These are phyloP conservation scores for Aspergillus costaricaensis DNA, from an alignment of 2,329 filamentous ascomycete species.

Conservation along the genomic window DNA sequence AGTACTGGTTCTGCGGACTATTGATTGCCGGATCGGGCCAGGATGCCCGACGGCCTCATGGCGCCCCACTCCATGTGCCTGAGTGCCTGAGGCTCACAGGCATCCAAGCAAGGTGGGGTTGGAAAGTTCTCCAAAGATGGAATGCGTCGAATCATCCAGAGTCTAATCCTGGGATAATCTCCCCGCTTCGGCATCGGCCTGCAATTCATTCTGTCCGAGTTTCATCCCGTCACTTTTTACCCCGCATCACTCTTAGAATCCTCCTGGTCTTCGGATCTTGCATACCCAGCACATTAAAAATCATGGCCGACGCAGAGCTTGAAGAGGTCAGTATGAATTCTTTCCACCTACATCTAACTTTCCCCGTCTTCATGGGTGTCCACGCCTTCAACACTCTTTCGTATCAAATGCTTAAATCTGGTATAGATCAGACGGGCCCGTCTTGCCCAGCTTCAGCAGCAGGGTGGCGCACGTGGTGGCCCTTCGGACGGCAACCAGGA, in stretches of 20 bases:
- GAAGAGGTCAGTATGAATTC: slow-evolving; percentile 54
- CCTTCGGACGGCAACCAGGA: slow-evolving; percentile 57
- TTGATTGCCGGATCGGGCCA: slow-evolving; percentile 1
- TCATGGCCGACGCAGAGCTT: slow-evolving; percentile 67
- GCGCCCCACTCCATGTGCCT: slow-evolving; percentile 20
- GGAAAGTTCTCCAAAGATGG: slow-evolving; percentile 15
- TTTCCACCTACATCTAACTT: background rate
- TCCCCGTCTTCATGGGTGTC: background rate
- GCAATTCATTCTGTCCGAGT: background rate
- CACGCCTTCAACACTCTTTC: background rate
- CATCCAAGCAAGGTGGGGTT: slow-evolving; percentile 20
- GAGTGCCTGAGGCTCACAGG: slow-evolving; percentile 20
- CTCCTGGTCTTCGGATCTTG: background rate
- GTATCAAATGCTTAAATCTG: slow-evolving; percentile 13
- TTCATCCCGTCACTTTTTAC: background rate
- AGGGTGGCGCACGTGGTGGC: slow-evolving; percentile 52
- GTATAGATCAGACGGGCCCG: slow-evolving; percentile 84
- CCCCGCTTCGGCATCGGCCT: background rate
- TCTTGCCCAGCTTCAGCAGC: slow-evolving; percentile 86
- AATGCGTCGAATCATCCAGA: slow-evolving; percentile 1
- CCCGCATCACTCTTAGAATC: background rate
- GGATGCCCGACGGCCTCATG: slow-evolving; percentile 14
- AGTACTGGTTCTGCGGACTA: background rate
- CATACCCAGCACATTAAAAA: background rate
- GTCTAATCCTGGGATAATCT: background rate